phyloP scores from a whole-genome alignment of 1,284 basidiomycete species.

The Ustilago trichophora region DNA sequence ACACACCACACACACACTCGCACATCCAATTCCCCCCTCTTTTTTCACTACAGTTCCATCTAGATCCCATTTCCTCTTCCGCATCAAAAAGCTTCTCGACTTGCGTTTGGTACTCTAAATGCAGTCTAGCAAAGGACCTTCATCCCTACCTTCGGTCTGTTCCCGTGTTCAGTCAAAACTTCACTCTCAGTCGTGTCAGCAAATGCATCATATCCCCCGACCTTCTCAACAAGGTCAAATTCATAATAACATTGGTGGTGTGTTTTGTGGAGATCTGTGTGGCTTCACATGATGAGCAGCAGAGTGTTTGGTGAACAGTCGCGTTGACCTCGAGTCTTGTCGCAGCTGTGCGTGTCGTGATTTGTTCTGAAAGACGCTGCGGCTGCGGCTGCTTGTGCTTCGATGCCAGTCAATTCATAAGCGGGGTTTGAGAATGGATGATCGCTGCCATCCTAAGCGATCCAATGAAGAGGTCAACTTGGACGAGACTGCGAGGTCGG shows the following conservation, averaged over 20 bases:
- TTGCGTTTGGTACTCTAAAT: not conserved
- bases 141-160: conserved; percentile 19
- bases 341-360: too few species aligned
- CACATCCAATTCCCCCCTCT: conserved; percentile 4
- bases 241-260: not conserved
- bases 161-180: too few species aligned
- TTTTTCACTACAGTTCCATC: not conserved
- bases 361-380: too few species aligned
- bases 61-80: conserved; percentile 8
- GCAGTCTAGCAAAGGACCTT: conserved; percentile 14
- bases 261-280: not conserved
- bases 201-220: conserved; percentile 47
- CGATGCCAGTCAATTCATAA: too few species aligned
- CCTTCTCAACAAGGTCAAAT: conserved; percentile 63
- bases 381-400: too few species aligned
- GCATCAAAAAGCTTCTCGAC: not conserved
- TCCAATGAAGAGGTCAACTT: too few species aligned
- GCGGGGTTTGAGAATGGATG: too few species aligned
- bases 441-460: too few species aligned
- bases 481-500: conserved; percentile 15
- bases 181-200: conserved; percentile 26
- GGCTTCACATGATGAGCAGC: too few species aligned
- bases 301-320: too few species aligned
- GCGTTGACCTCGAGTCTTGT: too few species aligned
- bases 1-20: conserved; percentile 2